A percentile compares a stretch with the other conserved stretches of the same genome.
phyloP scores from a whole-genome alignment of 805 yeast species.

The Yamadazyma endophytica region DNA sequence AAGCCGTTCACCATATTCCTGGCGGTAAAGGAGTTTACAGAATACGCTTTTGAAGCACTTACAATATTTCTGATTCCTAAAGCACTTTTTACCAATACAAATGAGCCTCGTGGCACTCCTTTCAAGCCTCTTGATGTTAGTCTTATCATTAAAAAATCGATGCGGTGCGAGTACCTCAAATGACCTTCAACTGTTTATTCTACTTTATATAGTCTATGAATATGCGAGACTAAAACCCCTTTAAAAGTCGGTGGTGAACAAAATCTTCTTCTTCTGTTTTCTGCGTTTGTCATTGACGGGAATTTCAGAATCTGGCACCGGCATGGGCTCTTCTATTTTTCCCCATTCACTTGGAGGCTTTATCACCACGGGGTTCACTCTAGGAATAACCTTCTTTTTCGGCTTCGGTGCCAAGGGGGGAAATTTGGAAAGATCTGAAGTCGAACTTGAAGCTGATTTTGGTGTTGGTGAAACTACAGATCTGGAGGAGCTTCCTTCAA shows the following conservation, averaged over 20 bases:
- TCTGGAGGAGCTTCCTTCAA: constrained; percentile 17
- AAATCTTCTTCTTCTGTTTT: constrained; percentile 7
- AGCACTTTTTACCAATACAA: no score
- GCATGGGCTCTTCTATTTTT: constrained; percentile 1
- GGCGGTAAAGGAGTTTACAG: no score
- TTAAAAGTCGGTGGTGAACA: constrained; percentile 3
- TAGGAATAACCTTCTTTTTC: constrained; percentile 41
- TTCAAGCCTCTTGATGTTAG: no score
- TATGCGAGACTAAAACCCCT: no score
- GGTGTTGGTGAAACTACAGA: constrained; percentile 11
- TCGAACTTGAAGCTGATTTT: constrained; percentile 19
- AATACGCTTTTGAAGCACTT: no score
- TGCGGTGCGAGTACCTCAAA: no score
- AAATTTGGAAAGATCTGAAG: constrained; percentile 27
- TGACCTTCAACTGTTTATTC: no score
- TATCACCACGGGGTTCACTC: constrained; percentile 47
- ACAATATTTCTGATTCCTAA: background rate
- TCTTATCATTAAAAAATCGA: no score
- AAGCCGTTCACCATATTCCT: no score
- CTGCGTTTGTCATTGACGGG: constrained; percentile 10
- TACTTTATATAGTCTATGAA: background rate
- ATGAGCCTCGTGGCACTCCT: no score
- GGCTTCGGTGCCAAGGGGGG: constrained; percentile 47
- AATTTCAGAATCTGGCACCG: constrained; percentile 3
- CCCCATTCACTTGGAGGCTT: constrained; percentile 19